phyloP scores from a whole-genome alignment of 1,284 basidiomycete species.

The Singerocomus inundabilis region DNA sequence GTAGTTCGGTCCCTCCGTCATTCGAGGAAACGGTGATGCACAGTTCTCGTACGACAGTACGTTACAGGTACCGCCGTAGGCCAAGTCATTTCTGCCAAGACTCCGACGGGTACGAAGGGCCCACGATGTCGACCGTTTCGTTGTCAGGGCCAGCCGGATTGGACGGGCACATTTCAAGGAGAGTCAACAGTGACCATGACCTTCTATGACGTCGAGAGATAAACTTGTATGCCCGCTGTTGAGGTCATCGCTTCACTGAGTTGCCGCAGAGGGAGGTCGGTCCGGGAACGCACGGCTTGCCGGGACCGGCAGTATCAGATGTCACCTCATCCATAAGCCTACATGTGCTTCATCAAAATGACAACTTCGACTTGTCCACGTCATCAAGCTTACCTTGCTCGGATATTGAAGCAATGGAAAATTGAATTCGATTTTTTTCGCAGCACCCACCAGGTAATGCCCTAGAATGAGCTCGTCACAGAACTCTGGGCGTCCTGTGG shows the following conservation, averaged over 20 bases:
- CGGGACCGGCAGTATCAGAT: too few relatives aligned
- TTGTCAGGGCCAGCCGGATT: constrained; percentile 6
- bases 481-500: background rate
- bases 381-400: constrained; percentile 2
- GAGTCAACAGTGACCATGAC: constrained; percentile 3
- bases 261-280: constrained; percentile 8
- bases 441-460: background rate
- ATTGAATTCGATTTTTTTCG: background rate
- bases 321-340: too few relatives aligned
- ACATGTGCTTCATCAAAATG: background rate
- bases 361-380: background rate
- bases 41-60: constrained; percentile 13
- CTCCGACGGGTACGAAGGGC: constrained; percentile 3
- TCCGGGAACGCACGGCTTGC: too few relatives aligned
- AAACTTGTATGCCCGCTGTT: background rate
- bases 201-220: constrained; percentile 6
- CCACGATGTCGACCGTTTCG: constrained; percentile 6
- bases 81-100: constrained; percentile 8
- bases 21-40: constrained; percentile 14
- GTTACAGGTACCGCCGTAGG: constrained; percentile 9
- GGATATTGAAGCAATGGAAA: constrained; percentile 1
- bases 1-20: constrained; percentile 9
- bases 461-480: background rate
- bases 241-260: background rate
- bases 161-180: constrained; percentile 1